These are phyloP conservation scores for Claviceps sp. DNA, from an alignment of 2,329 filamentous ascomycete species.

Conservation along the genomic window DNA sequence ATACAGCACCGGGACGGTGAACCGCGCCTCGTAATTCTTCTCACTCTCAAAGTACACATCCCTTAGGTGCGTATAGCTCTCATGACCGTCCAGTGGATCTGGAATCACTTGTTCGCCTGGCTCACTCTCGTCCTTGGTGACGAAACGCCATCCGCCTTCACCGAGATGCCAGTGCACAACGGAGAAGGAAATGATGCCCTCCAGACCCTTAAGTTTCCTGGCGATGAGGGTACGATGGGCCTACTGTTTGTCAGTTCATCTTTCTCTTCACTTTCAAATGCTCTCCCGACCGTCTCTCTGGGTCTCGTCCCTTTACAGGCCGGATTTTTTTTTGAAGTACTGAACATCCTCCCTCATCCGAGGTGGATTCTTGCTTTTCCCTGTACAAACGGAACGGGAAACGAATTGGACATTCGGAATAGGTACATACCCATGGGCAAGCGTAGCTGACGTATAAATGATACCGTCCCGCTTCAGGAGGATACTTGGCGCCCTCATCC, in stretches of 20 bases:
- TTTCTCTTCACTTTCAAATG: background rate
- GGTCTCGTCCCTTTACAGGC: no score
- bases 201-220: constrained; percentile 79
- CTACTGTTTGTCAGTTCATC: constrained; percentile 10
- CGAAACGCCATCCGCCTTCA: constrained; percentile 68
- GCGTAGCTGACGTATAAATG: constrained; percentile 93
- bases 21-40: constrained; percentile 60
- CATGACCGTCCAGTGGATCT: constrained; percentile 57
- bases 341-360: no score
- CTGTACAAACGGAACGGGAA: no score
- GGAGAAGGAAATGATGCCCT: constrained; percentile 67
- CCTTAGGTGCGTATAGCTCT: constrained; percentile 54
- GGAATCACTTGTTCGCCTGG: constrained; percentile 51
- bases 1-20: constrained; percentile 79
- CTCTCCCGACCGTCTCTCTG: no score
- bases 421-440: constrained; percentile 62
- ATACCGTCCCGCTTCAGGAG: constrained; percentile 78
- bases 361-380: no score
- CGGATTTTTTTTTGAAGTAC: no score
- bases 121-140: constrained; percentile 44
- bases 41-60: constrained; percentile 70
- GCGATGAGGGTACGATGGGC: constrained; percentile 81
- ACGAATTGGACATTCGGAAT: background rate
- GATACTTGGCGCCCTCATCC: constrained; percentile 59
- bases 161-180: constrained; percentile 88